phyloP scores from a whole-genome alignment of 768 basidiomycete species.

The Suillus hirtellus region DNA sequence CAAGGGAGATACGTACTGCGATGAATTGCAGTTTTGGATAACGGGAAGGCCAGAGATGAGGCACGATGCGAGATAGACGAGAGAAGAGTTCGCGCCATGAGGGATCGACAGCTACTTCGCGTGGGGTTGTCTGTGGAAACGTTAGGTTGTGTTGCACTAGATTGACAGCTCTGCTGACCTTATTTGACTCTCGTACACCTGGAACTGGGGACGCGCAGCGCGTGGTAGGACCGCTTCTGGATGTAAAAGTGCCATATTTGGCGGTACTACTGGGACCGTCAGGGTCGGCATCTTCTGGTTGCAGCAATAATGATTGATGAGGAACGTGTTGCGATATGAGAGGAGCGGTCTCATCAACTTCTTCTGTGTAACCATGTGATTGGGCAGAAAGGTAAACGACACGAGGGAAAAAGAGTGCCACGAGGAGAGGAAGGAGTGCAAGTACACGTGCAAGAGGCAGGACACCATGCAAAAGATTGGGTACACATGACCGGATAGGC shows the following conservation, averaged over 20 bases:
- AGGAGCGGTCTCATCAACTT: slow-evolving; percentile 25
- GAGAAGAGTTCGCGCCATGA: slow-evolving; percentile 69
- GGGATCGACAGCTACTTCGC: slow-evolving; percentile 60
- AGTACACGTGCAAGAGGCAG: slow-evolving; percentile 69
- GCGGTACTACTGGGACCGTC: slow-evolving; percentile 39
- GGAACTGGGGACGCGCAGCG: slow-evolving; percentile 48
- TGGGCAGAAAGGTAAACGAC: slow-evolving; percentile 58
- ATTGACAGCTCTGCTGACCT: not conserved
- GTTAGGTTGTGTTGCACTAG: not conserved
- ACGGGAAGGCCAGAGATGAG: slow-evolving; percentile 85
- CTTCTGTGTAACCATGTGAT: slow-evolving; percentile 16
- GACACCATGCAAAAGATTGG: slow-evolving; percentile 46
- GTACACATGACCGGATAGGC: slow-evolving; percentile 31
- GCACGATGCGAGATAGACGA: slow-evolving; percentile 65
- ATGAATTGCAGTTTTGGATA: slow-evolving; percentile 64
- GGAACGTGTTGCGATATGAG: slow-evolving; percentile 24
- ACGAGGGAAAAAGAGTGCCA: slow-evolving; percentile 62
- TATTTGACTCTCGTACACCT: slow-evolving; percentile 8
- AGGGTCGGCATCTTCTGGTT: slow-evolving; percentile 38
- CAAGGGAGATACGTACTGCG: slow-evolving; percentile 41
- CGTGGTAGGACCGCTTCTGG: slow-evolving; percentile 44
- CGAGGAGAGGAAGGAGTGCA: slow-evolving; percentile 59
- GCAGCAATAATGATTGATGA: slow-evolving; percentile 52
- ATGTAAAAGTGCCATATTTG: slow-evolving; percentile 66
- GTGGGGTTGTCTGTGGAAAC: slow-evolving; percentile 30